These are phyloP conservation scores for Phytophthora sp. DNA, from an alignment of 352 stramenopile species.

Conservation along the genomic window DNA sequence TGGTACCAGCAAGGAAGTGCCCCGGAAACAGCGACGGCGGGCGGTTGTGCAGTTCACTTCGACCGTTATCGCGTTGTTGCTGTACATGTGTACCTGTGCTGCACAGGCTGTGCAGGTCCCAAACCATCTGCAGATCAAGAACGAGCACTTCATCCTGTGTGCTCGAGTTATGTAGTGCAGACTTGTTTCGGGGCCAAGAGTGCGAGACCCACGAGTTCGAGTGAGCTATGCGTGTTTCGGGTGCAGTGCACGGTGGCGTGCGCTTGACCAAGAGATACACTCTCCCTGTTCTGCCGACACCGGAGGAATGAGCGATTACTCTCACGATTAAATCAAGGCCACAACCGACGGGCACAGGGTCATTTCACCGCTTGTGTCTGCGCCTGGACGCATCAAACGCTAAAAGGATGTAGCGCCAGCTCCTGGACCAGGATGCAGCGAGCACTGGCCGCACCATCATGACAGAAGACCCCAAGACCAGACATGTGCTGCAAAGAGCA, in stretches of 20 bases:
- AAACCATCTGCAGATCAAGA: not conserved
- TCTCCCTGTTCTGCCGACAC: conserved; percentile 2
- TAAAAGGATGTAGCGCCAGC: conserved; percentile 4
- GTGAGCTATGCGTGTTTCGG: not conserved
- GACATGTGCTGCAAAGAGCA: not conserved
- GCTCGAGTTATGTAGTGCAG: not conserved
- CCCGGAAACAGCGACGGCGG: conserved; percentile 7
- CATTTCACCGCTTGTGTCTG: not conserved
- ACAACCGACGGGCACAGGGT: not conserved
- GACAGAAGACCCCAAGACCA: too few species aligned
- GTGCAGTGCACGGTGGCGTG: not conserved
- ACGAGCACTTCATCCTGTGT: conserved; percentile 8
- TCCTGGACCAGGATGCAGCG: conserved; percentile 7
- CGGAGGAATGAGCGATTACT: conserved; percentile 7
- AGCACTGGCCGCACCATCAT: not conserved
- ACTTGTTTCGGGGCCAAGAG: not conserved
- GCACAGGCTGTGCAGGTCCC: too few species aligned
- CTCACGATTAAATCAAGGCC: too few species aligned
- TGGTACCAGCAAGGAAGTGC: conserved; percentile 1
- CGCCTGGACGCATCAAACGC: not conserved
- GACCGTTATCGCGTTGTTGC: too few species aligned
- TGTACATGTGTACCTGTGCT: too few species aligned
- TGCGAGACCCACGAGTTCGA: not conserved
- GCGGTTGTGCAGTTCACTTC: not conserved
- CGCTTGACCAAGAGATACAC: conserved; percentile 4